Percentiles rank a stretch among this genome's conserved stretches.
phyloP scores from a whole-genome alignment of 495 filamentous ascomycete genomes.

The Neurospora sp. region DNA sequence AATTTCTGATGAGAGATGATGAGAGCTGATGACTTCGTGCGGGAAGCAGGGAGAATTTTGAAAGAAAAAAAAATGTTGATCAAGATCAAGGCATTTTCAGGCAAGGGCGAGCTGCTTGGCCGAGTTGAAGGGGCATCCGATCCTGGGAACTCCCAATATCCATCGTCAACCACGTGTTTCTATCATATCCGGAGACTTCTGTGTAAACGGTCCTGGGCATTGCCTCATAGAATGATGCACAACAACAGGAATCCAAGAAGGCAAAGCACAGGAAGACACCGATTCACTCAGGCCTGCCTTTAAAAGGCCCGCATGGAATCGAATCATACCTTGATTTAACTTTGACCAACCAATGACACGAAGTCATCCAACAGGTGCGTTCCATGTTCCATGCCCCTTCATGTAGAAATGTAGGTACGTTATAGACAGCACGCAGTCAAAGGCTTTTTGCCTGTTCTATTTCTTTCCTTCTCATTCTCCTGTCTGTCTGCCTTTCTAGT shows the following conservation, averaged over 20 bases:
- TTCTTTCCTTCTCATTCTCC: not conserved
- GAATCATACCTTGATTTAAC: not conserved
- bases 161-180: no score
- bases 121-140: no score
- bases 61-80: not conserved
- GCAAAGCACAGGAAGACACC: not conserved
- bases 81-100: not conserved
- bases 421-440: not conserved
- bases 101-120: no score
- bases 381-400: not conserved
- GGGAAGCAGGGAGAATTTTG: not conserved
- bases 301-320: not conserved
- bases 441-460: not conserved
- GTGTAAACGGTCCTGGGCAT: not conserved
- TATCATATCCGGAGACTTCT: not conserved
- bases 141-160: no score
- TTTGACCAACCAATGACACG: not conserved
- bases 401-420: not conserved
- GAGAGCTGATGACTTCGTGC: not conserved
- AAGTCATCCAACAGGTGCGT: not conserved
- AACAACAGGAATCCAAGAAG: not conserved
- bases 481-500: not conserved
- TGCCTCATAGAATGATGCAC: not conserved
- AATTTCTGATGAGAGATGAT: not conserved
- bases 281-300: not conserved